Conservation (phyloP, 768 basidiomycete genomes). For the Strobilomyces dryophilus region DNA sequence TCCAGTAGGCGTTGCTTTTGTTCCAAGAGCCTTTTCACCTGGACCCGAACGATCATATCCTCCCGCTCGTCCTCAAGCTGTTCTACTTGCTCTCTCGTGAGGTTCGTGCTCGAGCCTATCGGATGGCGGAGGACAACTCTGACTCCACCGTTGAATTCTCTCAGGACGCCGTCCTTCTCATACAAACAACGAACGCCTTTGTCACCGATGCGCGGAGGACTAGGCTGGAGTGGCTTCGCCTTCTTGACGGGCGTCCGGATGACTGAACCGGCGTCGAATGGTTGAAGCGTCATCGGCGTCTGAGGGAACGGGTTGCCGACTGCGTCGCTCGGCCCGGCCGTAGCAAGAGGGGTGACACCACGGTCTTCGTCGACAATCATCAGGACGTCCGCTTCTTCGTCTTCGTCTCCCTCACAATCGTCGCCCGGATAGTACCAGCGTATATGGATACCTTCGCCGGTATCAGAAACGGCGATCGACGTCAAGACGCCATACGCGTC, state of each 20-base stretch:
- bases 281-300: constrained; percentile 17
- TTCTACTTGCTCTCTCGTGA: constrained; percentile 25
- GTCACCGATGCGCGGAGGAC: constrained; percentile 28
- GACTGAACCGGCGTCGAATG: constrained; percentile 31
- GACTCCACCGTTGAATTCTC: constrained; percentile 8
- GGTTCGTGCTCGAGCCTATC: constrained; percentile 18
- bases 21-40: constrained; percentile 14
- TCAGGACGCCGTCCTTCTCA: constrained; percentile 9
- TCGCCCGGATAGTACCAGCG: constrained; percentile 18
- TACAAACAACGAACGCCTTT: constrained; percentile 23
- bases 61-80: constrained; percentile 13
- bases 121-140: constrained; percentile 23
- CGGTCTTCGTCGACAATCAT: constrained; percentile 19
- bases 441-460: constrained; percentile 18
- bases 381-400: constrained; percentile 2
- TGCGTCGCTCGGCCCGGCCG: background rate
- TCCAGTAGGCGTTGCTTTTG: background rate
- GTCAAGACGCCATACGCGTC: constrained; percentile 9
- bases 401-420: constrained; percentile 3
- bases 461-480: constrained; percentile 17
- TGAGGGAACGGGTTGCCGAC: constrained; percentile 8
- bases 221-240: constrained; percentile 23
- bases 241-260: constrained; percentile 28
- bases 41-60: constrained; percentile 2
- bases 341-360: constrained; percentile 8